Percentiles rank a stretch among this genome's conserved stretches.
Evolutionary conservation across 1,284 basidiomycete genomes (phyloP).

Genomic region (Coniferiporia weirii): DNA sequence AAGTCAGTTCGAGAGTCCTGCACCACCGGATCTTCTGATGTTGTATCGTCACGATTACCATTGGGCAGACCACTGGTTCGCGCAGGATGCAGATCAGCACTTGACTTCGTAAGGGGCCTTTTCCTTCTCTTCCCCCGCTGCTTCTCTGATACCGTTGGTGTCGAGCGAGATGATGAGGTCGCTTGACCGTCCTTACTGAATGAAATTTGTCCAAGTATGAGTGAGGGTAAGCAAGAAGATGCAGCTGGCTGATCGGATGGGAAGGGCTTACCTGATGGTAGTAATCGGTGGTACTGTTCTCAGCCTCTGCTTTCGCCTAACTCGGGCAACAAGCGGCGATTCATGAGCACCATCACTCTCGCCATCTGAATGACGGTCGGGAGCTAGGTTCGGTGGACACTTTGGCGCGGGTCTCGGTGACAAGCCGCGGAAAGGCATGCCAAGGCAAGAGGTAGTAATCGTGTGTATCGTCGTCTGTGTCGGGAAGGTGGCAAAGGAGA

Average conservation of each 20-base stretch:
- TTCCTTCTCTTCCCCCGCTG: neutral
- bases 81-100: neutral
- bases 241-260: too few relatives aligned
- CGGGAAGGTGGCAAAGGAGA: too few relatives aligned
- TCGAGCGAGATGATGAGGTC: neutral
- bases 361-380: neutral
- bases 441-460: too few relatives aligned
- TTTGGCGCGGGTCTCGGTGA: neutral
- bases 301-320: neutral
- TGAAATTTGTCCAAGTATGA: too few relatives aligned
- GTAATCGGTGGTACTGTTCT: neutral
- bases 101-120: neutral
- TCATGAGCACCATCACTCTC: neutral
- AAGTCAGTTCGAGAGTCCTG: too few relatives aligned
- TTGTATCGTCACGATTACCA: too few relatives aligned
- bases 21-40: too few relatives aligned
- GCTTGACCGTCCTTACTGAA: too few relatives aligned
- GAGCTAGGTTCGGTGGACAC: neutral
- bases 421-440: too few relatives aligned
- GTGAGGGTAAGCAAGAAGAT: too few relatives aligned
- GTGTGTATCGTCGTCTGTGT: too few relatives aligned
- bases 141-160: neutral
- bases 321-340: neutral
- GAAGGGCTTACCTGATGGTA: neutral
- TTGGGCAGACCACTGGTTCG: too few relatives aligned